Conservation (phyloP, 345 rosid genomes). For the Acer yangbiense region DNA sequence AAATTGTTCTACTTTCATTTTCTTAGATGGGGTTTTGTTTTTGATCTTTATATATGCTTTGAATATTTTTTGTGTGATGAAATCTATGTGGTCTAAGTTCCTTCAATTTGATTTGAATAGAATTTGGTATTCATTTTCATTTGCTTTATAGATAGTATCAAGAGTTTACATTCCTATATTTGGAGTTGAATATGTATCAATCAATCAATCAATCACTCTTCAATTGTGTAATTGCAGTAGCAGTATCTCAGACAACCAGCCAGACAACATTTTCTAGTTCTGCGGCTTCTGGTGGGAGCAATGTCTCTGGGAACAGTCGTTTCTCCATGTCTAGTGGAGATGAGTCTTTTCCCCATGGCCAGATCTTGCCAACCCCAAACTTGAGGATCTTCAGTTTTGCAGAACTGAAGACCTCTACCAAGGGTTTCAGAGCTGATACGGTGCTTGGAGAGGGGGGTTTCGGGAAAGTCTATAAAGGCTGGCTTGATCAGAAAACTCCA, state of each 20-base stretch:
- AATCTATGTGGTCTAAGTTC: background rate
- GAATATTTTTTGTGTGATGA: background rate
- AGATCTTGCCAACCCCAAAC: slow-evolving; percentile 65
- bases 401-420: slow-evolving; percentile 72
- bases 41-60: background rate
- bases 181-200: slow-evolving; percentile 15
- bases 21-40: slow-evolving; percentile 18
- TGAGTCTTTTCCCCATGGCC: slow-evolving; percentile 56
- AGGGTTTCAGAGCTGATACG: slow-evolving; percentile 66
- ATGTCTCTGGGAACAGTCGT: slow-evolving; percentile 57
- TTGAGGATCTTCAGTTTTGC: slow-evolving; percentile 62
- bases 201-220: slow-evolving; percentile 2
- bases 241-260: slow-evolving; percentile 60
- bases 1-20: background rate
- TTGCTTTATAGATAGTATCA: background rate
- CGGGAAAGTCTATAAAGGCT: slow-evolving; percentile 91
- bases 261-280: slow-evolving; percentile 52
- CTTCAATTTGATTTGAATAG: slow-evolving; percentile 9
- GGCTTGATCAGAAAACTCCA: slow-evolving; percentile 69
- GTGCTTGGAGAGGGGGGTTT: slow-evolving; percentile 95
- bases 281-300: slow-evolving; percentile 62
- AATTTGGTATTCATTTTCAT: background rate
- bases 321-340: slow-evolving; percentile 69
- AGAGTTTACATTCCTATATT: background rate
- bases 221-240: slow-evolving; percentile 34